Base-by-base conservation (phyloP, 2,329 filamentous ascomycete species). In the Clarireedia monteithiana region DNA sequence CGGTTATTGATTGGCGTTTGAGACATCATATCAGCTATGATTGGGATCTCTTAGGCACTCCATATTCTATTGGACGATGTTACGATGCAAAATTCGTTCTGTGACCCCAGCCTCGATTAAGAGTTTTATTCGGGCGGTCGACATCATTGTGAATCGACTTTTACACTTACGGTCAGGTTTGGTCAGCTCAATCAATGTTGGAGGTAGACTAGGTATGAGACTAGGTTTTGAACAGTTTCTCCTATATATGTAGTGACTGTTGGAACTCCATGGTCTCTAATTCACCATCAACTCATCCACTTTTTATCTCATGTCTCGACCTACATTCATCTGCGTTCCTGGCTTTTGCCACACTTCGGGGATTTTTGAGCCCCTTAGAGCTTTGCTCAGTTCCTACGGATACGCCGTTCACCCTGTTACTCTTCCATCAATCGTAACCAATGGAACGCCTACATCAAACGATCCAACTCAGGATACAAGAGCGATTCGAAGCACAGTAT, bases 401-500 rank as follows among this genome's bases (percentile, higher is more conserved):
- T 64, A 70, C 42, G 67, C 63, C 60, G 69, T 68, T 23, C 56
- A 69, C 48, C 20, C 64, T 6, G 56, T 74, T 6, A 55, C 65
- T 12, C 66, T 74, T 12, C 71, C 71, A 15, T 73, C 71, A 12
- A 70, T 68, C 6, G 58, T 50, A 20, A 17, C 39, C 17, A 55
- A 63, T 59, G 71, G 66, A 54, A 60, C 55, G 34, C 60, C 60
- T 52, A 68, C 70, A 15, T 61, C 59, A n/a, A 63, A 64, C 49
- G 65, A 66, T 45, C 73, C 73, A 63, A 69, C 70, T 56, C 68
- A 72, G 57, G 72, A 74, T 58, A 63, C 73, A 23, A 67, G 70
- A 30, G 69, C 62, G 4, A 68, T 71, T 17, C 69, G 70, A 36
- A 64, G 60, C 17, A 62, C 62, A 5, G 68, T 73, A 34, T 58